A percentile compares a stretch with the other conserved stretches of the same genome.
Conservation (phyloP, 768 basidiomycete species). For the Calvatia gigantea region DNA sequence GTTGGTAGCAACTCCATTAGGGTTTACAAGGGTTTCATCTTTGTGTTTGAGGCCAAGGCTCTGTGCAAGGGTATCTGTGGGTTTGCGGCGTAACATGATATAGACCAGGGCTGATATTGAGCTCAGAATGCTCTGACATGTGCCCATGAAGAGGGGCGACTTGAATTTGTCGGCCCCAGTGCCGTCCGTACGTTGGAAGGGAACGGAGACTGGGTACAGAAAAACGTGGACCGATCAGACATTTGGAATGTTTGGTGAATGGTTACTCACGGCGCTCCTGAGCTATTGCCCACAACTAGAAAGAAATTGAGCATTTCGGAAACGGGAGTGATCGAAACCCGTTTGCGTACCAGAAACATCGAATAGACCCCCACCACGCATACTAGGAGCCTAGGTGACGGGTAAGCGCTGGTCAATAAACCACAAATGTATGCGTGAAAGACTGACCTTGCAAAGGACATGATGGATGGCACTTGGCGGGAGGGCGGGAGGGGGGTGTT, state of each 20-base stretch:
- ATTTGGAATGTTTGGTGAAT: neutral
- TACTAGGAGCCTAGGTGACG: constrained; percentile 61
- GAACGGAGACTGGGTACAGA: constrained; percentile 64
- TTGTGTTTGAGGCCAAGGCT: constrained; percentile 58
- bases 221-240: neutral
- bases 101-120: constrained; percentile 76
- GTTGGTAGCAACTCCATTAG: constrained; percentile 26
- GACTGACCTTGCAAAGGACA: constrained; percentile 29
- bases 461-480: constrained; percentile 14
- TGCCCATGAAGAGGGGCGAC: constrained; percentile 82
- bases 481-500: constrained; percentile 6
- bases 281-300: constrained; percentile 84
- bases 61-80: constrained; percentile 47
- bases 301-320: constrained; percentile 10
- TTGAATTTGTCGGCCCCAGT: constrained; percentile 69
- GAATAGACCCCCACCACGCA: constrained; percentile 90
- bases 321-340: neutral
- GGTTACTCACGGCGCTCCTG: constrained; percentile 81
- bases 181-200: constrained; percentile 71
- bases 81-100: constrained; percentile 59
- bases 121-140: constrained; percentile 78
- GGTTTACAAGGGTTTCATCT: constrained; percentile 19
- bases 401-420: no score
- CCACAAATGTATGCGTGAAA: no score
- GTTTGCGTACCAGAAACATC: constrained; percentile 74